Evolutionary conservation across 176 grass and related monocot genomes (phyloP), one percentile per base, ranked within the genome.

Genomic region (Chrysopogon serrulatus): DNA sequence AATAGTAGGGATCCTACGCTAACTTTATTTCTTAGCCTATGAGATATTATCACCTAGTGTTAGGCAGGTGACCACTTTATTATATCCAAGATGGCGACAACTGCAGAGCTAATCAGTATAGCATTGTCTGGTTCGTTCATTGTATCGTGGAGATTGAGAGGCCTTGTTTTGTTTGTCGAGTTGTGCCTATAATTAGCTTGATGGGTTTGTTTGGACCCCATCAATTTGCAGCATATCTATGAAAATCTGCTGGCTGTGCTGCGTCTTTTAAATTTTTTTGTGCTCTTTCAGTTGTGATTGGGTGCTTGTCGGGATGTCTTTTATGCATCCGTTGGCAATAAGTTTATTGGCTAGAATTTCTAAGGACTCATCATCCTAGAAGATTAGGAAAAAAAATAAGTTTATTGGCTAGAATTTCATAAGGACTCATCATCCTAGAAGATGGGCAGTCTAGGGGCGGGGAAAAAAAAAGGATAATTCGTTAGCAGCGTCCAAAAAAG

Each of bases 81-180:
- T 82, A 80, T 81, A 70, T 84, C 19, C 34, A 6, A 23, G 80
- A 87, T 32, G 85, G 64, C 75, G 89, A 90, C 85, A 87, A 80
- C 32, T 35, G 61, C 35, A 68, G 80, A 69, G 84, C 60, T 80
- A 90, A 90, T 87, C 89, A 90, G 80, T 87, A 82, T 69, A 68
- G 75, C 40, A 8, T 30, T 84, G 75, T 87, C 89, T 68, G 68
- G 61, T 63, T 73, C 68, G 60, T 75, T 74, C 80, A 87, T 79
- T 87, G 39, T 48, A 62, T 69, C 26, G 68, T 87, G 75, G 88
- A 86, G 72, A 86, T 57, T 49, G 32, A 4, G 23, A 61, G 78
- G 49, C 59, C 68, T 64, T 79, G 84, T 79, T 80, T 79, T 73
- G 47, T 73, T 90, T 90, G 84, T 90, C 79, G 84, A 90, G 80